Conservation (phyloP, 345 rosid genomes). For the Bruguiera gymnorhiza region DNA sequence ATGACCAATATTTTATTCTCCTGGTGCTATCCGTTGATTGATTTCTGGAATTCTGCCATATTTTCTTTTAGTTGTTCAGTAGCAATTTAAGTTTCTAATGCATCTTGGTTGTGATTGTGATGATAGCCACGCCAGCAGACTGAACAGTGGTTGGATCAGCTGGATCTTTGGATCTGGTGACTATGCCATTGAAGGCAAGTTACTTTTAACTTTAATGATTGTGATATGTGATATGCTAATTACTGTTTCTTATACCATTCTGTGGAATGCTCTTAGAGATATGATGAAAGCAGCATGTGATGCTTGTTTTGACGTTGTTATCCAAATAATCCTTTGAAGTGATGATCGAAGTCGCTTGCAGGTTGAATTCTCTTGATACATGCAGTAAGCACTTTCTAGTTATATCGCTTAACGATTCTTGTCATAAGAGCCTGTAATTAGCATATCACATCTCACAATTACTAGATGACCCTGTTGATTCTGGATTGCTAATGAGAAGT, state of each 20-base stretch:
- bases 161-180: conserved; percentile 80
- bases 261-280: conserved; percentile 76
- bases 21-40: too few species aligned
- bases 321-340: conserved; percentile 55
- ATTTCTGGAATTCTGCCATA: too few species aligned
- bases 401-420: conserved; percentile 6
- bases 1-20: background rate
- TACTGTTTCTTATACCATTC: conserved; percentile 41
- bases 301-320: conserved; percentile 61
- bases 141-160: conserved; percentile 45
- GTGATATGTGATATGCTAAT: conserved; percentile 42
- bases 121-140: conserved; percentile 81
- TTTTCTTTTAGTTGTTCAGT: conserved; percentile 7
- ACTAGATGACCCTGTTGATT: conserved; percentile 67
- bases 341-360: conserved; percentile 91
- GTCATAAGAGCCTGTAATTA: background rate
- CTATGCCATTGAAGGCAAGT: conserved; percentile 89
- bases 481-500: conserved; percentile 75
- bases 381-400: background rate
- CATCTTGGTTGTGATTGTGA: conserved; percentile 12
- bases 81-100: conserved; percentile 20
- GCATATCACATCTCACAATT: background rate
- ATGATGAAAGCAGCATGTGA: conserved; percentile 64
- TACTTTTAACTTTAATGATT: conserved; percentile 23
- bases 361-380: conserved; percentile 37